Evolutionary conservation across 306 rosid species (phyloP).

Genomic region (Vicia villosa): DNA sequence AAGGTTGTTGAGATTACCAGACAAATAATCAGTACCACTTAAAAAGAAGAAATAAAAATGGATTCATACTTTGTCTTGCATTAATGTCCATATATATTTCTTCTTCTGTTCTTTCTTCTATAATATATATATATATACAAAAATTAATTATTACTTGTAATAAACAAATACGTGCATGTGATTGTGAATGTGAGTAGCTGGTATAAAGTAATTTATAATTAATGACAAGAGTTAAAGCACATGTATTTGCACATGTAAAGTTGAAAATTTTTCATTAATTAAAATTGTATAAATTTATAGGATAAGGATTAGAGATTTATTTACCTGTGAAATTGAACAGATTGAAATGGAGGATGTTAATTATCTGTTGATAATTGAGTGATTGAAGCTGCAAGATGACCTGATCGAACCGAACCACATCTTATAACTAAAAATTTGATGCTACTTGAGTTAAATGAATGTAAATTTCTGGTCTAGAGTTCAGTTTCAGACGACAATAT

Average conservation of each 20-base stretch:
- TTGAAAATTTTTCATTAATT: background rate
- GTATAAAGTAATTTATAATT: background rate
- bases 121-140: no score
- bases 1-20: constrained; percentile 15
- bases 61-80: background rate
- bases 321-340: constrained; percentile 36
- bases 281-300: background rate
- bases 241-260: background rate
- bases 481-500: no score
- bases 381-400: constrained; percentile 98
- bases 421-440: constrained; percentile 4
- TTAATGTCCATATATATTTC: background rate
- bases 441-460: no score
- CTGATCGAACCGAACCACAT: constrained; percentile 56
- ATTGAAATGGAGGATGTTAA: constrained; percentile 1
- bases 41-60: background rate
- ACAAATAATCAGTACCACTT: background rate
- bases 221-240: background rate
- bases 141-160: background rate
- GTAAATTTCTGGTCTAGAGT: no score
- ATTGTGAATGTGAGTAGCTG: background rate
- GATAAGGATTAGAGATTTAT: background rate
- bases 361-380: constrained; percentile 72
- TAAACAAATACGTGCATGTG: constrained; percentile 10
- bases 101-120: background rate